Base-by-base conservation (phyloP, 2,329 filamentous ascomycete genomes). In the Achaetomium macrosporum region DNA sequence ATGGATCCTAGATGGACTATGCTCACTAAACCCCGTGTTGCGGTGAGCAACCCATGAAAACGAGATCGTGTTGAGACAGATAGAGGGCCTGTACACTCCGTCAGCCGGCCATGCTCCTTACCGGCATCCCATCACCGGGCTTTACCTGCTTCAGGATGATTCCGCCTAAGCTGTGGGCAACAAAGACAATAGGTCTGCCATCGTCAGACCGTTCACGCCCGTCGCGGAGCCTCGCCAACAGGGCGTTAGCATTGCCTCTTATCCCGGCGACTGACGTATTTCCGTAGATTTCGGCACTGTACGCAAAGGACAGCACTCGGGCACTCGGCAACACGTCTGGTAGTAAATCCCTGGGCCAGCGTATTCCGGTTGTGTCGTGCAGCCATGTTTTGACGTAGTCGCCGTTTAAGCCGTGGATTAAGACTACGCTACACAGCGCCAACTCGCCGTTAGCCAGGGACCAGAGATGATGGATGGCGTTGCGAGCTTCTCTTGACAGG, bases 361-460 rank as follows among this genome's bases (percentile, higher is more conserved):
- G 25, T 11, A 53, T 40, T 8, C 11, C 16, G 16, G 36, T 41
- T 12, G 8, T 4, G 8, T 10, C 11, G 31, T 36, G n/a, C 5
- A 41, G 43, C 51, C 51, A 53, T 41, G 51, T 53, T n/a, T 35
- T 17, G 35, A 41, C 7, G 25, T n/a, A 17, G 12, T 53, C 45
- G 25, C 51, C 51, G 15, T 45, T 30, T 1, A 53, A n/a, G 10
- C 51, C 51, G 51, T 53, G 51, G 35, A 53, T 20, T 1, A 49
- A 15, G 13, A 49, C 46, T 2, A 53, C 4, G 17, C 51, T 53
- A 17, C 10, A 19, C 20, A 42, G 25, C 25, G 7, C 4, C 25
- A 25, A 25, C 4, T 25, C 25, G n/a, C n/a, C n/a, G n/a, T n/a
- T n/a, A n/a, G n/a, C n/a, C n/a, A n/a, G n/a, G n/a, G n/a, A n/a